Base-by-base conservation (phyloP, 306 rosid species). In the Gillenia trifoliata region DNA sequence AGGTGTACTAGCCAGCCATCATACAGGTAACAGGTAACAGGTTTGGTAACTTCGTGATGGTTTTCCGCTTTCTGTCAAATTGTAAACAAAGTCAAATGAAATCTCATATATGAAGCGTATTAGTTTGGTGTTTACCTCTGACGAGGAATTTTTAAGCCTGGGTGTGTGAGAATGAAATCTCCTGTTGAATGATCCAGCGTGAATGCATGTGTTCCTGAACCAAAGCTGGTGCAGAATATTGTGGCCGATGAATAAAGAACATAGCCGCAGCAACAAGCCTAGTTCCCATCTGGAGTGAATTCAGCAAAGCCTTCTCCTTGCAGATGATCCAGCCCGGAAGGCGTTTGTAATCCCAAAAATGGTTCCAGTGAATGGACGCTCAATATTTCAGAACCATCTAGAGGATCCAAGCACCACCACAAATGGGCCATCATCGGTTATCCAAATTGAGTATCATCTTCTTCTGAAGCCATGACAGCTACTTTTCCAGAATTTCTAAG, bases 181-280 rank as follows among this genome's bases (percentile, higher is more conserved):
- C 97, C 98, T 0, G 97, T 89, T 50, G 97, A 89, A 75, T 78
- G 97, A 78, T 91, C 96, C 64, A 93, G 82, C 17, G 94, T 93
- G 80, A 93, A 93, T 60, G 91, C 82, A 29, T 88, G 91, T 71
- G 97, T 89, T 74, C 98, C 97, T 4, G 94, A 91, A 64, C 98
- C 98, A 72, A 93, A 93, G 79, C 89, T 91, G 75, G 86, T 66
- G 74, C 98, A 93, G 74, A 93, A 90, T 62, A 91, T 83, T 31
- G 97, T 94, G 54, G 97, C 98, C 11, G 97, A 94, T 60, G 97
- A 91, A 87, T 91, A 91, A 65, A 94, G 93, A 84, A 90, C 95
- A 86, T 91, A 94, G 68, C 91, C 98, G 98, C 80, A 55, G 93
- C 97, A 73, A 94, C 80, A 69, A 94, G 85, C 87, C 64, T 87